These are phyloP conservation scores for Salix viminalis DNA, from an alignment of 345 rosid genomes.

Conservation along the genomic window DNA sequence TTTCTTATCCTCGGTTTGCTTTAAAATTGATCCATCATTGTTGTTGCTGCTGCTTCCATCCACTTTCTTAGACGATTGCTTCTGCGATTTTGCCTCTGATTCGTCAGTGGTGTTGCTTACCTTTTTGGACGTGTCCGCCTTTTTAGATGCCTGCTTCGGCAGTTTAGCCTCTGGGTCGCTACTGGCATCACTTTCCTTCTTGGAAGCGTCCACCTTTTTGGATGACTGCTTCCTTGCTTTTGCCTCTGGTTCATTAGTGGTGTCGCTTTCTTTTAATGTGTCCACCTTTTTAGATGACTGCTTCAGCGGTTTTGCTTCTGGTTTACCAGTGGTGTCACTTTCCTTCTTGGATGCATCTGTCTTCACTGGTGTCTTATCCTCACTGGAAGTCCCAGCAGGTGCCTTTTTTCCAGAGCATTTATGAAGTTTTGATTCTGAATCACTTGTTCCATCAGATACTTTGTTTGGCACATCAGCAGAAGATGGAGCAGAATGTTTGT, in stretches of 20 bases:
- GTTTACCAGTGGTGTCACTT: conserved; percentile 35
- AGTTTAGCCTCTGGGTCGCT: conserved; percentile 40
- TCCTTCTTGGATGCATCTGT: conserved; percentile 39
- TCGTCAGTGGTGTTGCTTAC: conserved; percentile 38
- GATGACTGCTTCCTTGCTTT: conserved; percentile 13
- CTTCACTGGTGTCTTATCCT: conserved; percentile 29
- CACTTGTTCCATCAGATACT: conserved; percentile 46
- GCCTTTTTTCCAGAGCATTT: conserved; percentile 42
- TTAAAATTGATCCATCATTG: conserved; percentile 44
- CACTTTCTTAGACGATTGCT: conserved; percentile 41
- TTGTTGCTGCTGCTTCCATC: conserved; percentile 34
- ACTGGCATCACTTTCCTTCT: conserved; percentile 37
- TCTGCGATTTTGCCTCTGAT: conserved; percentile 29
- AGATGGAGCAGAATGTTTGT: conserved; percentile 39
- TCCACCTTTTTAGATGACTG: conserved; percentile 9
- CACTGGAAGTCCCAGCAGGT: conserved; percentile 32
- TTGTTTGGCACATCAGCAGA: conserved; percentile 38
- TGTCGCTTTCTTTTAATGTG: conserved; percentile 38
- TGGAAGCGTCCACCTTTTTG: conserved; percentile 22
- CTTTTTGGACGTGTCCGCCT: conserved; percentile 31
- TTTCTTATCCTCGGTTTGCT: conserved; percentile 48
- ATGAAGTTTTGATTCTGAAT: conserved; percentile 44
- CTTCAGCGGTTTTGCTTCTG: conserved; percentile 29
- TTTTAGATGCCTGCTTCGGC: background rate
- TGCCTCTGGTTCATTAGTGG: conserved; percentile 40